Percentiles rank a stretch among this genome's conserved stretches.
Conservation (phyloP, 805 yeast species). For the Monosporozyma servazzii region DNA sequence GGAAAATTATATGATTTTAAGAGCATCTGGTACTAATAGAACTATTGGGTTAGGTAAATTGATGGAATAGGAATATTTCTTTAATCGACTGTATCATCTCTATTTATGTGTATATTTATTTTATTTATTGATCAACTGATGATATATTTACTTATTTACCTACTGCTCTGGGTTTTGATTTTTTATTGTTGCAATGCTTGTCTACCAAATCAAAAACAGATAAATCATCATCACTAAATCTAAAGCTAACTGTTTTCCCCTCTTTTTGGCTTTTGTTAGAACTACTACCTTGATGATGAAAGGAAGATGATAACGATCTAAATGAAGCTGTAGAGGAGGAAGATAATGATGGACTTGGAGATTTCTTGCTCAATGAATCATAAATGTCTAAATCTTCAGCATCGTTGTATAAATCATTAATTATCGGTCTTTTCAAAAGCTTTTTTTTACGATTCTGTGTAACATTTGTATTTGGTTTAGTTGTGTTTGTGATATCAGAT, state of each 20-base stretch:
- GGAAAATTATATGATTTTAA: background rate
- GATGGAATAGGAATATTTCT: background rate
- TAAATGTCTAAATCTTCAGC: slow-evolving; percentile 3
- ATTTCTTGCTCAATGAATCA: background rate
- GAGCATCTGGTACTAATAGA: background rate
- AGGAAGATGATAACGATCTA: slow-evolving; percentile 1
- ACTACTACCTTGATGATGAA: background rate
- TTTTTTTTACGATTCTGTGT: slow-evolving; percentile 12
- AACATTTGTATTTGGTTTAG: background rate
- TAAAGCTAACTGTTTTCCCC: slow-evolving; percentile 10
- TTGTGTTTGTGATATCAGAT: slow-evolving; percentile 7
- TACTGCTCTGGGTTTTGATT: slow-evolving; percentile 3
- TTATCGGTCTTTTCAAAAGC: slow-evolving; percentile 24
- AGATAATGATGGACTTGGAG: slow-evolving; percentile 1
- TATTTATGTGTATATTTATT: background rate
- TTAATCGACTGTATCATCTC: background rate
- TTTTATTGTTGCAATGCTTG: slow-evolving; percentile 9
- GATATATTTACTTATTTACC: background rate
- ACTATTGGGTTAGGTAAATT: background rate
- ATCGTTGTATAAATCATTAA: slow-evolving; percentile 22
- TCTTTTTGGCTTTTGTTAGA: background rate
- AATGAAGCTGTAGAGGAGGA: slow-evolving; percentile 2
- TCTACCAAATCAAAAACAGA: slow-evolving; percentile 36
- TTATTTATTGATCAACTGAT: background rate
- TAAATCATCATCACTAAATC: slow-evolving; percentile 28